These are phyloP conservation scores for Didymella lethalis DNA, from an alignment of 2,329 filamentous ascomycete species.

Conservation along the genomic window DNA sequence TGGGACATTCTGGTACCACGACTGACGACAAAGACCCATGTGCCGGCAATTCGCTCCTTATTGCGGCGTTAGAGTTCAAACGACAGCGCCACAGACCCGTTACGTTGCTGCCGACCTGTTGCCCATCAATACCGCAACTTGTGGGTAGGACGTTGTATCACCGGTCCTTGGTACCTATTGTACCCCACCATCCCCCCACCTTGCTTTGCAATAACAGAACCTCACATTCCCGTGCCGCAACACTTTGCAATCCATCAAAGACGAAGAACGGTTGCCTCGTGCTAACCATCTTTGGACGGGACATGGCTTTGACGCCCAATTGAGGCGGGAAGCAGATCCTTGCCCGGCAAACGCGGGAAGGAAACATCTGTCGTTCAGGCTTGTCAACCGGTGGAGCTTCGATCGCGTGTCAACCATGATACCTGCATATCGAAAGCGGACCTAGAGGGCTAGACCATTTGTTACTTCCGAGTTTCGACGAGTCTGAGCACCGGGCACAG, in stretches of 20 bases:
- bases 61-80: conserved; percentile 27
- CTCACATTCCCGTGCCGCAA: conserved; percentile 14
- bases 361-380: conserved; percentile 29
- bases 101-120: conserved; percentile 17
- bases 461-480: conserved; percentile 37
- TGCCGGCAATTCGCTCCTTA: conserved; percentile 19
- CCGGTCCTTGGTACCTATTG: conserved; percentile 18
- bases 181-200: conserved; percentile 34
- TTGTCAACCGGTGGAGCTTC: conserved; percentile 32
- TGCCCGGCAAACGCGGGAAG: conserved; percentile 40
- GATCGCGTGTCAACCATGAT: conserved; percentile 44
- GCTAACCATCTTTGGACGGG: conserved; percentile 11
- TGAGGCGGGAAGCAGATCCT: conserved; percentile 22
- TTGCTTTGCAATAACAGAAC: conserved; percentile 22
- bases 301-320: conserved; percentile 13
- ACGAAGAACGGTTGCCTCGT: conserved; percentile 1
- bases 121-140: conserved; percentile 17
- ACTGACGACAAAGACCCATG: conserved; percentile 22
- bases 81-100: conserved; percentile 27
- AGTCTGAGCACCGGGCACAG: conserved; percentile 38
- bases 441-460: conserved; percentile 36
- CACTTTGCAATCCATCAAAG: not conserved
- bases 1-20: conserved; percentile 26
- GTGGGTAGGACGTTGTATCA: conserved; percentile 21
- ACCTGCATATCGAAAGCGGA: conserved; percentile 32